Evolutionary conservation across 2,329 filamentous ascomycete genomes (phyloP).

Genomic region (Pseudofabraea citricarpa): DNA sequence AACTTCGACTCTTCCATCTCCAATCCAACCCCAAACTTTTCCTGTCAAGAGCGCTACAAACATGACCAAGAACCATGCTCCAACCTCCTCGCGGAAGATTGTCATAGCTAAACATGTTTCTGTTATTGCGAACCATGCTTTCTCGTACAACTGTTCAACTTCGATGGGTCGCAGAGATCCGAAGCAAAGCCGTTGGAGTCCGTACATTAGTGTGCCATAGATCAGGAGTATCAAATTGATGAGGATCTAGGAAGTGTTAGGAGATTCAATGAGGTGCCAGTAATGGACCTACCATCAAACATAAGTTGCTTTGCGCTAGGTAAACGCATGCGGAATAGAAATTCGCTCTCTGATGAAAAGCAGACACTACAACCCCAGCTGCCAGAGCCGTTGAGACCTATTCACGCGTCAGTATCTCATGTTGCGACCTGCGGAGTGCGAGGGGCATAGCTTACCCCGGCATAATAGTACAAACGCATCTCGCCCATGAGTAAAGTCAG

Average conservation of each 20-base stretch:
- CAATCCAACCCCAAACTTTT: conserved; percentile 99
- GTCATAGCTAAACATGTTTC: conserved; percentile 98
- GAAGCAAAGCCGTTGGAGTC: conserved; percentile 84
- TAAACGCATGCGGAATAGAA: conserved; percentile 99
- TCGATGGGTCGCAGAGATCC: conserved; percentile 88
- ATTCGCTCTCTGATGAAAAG: conserved; percentile 91
- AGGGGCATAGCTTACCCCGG: conserved; percentile 37
- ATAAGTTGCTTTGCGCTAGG: conserved; percentile 92
- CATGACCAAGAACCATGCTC: conserved; percentile 93
- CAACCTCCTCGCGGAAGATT: conserved; percentile 92
- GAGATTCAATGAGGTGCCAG: background rate
- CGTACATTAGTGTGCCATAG: conserved; percentile 77
- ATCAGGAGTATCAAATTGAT: conserved; percentile 84
- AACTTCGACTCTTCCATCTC: conserved; percentile 87
- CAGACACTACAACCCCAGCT: conserved; percentile 77
- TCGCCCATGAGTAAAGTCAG: conserved; percentile 17
- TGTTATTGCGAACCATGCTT: conserved; percentile 95
- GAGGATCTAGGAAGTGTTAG: conserved; percentile 59
- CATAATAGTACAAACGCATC: conserved; percentile 46
- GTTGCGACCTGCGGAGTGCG: background rate
- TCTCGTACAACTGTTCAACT: conserved; percentile 94
- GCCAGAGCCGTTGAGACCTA: conserved; percentile 81
- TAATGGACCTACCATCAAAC: conserved; percentile 65
- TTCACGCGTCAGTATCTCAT: conserved; percentile 1
- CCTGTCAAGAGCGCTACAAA: conserved; percentile 88